Conservation (phyloP, 2,329 filamentous ascomycete species). For the Aspergillaceae sp. region DNA sequence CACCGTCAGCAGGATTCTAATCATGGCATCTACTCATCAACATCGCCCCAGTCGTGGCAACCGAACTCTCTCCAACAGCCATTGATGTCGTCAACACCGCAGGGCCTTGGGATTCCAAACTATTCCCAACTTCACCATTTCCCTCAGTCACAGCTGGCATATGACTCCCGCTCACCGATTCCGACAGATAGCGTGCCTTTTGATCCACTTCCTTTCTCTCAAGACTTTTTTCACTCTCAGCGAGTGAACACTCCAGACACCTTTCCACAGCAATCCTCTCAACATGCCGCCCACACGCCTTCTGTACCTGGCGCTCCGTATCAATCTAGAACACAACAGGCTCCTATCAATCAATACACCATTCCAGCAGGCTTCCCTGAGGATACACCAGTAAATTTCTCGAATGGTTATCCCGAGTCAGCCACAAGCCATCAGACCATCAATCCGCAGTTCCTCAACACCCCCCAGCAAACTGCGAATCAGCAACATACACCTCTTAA, state of each 20-base stretch:
- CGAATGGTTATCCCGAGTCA: conserved; percentile 20
- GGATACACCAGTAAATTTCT: conserved; percentile 21
- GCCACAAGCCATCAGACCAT: conserved; percentile 27
- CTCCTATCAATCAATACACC: conserved; percentile 18
- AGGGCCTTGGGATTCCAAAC: conserved; percentile 20
- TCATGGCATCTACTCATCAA: conserved; percentile 25
- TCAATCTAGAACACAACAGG: conserved; percentile 9
- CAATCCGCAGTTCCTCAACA: conserved; percentile 31
- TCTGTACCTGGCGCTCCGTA: conserved; percentile 15
- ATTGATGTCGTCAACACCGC: conserved; percentile 15
- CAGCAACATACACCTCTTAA: conserved; percentile 15
- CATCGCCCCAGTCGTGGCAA: conserved; percentile 25
- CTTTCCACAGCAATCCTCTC: conserved; percentile 18
- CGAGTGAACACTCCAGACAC: conserved; percentile 12
- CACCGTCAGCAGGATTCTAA: conserved; percentile 17
- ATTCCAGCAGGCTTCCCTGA: conserved; percentile 19
- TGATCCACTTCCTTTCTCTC: conserved; percentile 24
- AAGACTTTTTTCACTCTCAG: conserved; percentile 22
- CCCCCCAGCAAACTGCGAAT: conserved; percentile 16
- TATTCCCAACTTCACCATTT: conserved; percentile 25
- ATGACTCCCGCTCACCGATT: conserved; percentile 20
- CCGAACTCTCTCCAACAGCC: conserved; percentile 23
- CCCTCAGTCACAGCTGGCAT: conserved; percentile 22
- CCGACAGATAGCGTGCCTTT: conserved; percentile 24
- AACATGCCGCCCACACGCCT: conserved; percentile 12